These are phyloP conservation scores for Cladosporium sp. DNA, from an alignment of 2,329 filamentous ascomycete genomes.

Conservation along the genomic window DNA sequence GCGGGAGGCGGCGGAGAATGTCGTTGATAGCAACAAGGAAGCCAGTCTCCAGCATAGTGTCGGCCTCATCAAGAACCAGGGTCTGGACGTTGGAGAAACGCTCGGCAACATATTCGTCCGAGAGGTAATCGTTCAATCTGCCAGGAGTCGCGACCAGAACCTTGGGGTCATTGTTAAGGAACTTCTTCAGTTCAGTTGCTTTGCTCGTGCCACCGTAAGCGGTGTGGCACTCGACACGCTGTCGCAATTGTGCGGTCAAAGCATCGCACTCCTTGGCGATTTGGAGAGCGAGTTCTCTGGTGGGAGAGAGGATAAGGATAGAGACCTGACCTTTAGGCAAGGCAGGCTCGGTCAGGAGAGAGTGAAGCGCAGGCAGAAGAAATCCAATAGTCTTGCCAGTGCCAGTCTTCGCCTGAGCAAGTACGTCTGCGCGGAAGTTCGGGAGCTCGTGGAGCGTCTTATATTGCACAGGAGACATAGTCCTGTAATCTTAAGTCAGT, in stretches of 20 bases:
- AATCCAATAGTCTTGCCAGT: constrained; percentile 96
- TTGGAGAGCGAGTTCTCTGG: constrained; percentile 59
- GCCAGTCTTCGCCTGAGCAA: constrained; percentile 71
- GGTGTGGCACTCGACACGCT: constrained; percentile 69
- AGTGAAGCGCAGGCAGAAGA: constrained; percentile 79
- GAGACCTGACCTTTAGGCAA: constrained; percentile 75
- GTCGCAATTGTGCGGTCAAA: constrained; percentile 77
- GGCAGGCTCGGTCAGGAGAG: constrained; percentile 71
- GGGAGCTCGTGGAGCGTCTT: constrained; percentile 50
- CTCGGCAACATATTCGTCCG: constrained; percentile 51
- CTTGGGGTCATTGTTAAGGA: constrained; percentile 71
- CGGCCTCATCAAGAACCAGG: constrained; percentile 65
- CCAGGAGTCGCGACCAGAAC: constrained; percentile 85
- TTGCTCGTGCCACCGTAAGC: constrained; percentile 66
- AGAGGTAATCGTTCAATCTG: constrained; percentile 77
- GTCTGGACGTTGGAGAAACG: constrained; percentile 42
- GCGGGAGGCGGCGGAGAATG: constrained; percentile 48
- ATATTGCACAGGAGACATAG: constrained; percentile 52
- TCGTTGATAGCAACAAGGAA: constrained; percentile 50
- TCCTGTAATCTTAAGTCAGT: constrained; percentile 21
- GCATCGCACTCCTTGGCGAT: constrained; percentile 69
- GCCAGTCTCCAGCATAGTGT: constrained; percentile 67
- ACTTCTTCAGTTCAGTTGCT: constrained; percentile 72
- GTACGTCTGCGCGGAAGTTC: constrained; percentile 46
- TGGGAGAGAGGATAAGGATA: constrained; percentile 80